Conservation (phyloP, 495 filamentous ascomycete species). For the Corynascus novoguineensis region DNA sequence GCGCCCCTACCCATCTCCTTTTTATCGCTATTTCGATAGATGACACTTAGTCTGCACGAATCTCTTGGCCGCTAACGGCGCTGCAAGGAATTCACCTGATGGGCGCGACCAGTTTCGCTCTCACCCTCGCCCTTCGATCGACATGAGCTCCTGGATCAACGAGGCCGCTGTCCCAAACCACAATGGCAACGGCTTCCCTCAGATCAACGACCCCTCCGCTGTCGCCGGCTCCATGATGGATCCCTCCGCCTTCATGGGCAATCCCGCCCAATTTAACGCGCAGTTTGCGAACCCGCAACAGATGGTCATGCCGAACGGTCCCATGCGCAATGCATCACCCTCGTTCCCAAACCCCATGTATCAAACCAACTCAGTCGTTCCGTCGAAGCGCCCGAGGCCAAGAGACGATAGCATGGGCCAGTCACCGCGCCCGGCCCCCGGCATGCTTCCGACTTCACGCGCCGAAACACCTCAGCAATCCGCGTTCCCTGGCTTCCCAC, state of each 20-base stretch:
- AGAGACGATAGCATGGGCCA: slow-evolving; percentile 75
- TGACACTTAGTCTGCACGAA: slow-evolving; percentile 27
- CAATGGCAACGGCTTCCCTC: slow-evolving; percentile 73
- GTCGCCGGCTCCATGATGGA: slow-evolving; percentile 51
- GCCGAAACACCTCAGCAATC: slow-evolving; percentile 85
- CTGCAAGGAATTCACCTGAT: slow-evolving; percentile 41
- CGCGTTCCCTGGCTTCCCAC: slow-evolving; percentile 55
- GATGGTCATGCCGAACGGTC: slow-evolving; percentile 76
- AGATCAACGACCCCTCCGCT: slow-evolving; percentile 49
- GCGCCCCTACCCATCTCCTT: slow-evolving; percentile 38
- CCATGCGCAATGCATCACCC: slow-evolving; percentile 72
- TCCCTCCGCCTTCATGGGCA: slow-evolving; percentile 49
- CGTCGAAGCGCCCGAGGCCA: slow-evolving; percentile 79
- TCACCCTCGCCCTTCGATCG: slow-evolving; percentile 28
- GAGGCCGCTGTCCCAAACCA: slow-evolving; percentile 68
- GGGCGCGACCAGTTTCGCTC: slow-evolving; percentile 35
- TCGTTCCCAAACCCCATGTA: slow-evolving; percentile 65
- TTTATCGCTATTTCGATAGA: slow-evolving; percentile 29
- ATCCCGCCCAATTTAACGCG: slow-evolving; percentile 48
- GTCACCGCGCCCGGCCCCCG: slow-evolving; percentile 73
- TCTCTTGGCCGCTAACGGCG: slow-evolving; percentile 45
- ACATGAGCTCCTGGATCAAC: slow-evolving; percentile 80
- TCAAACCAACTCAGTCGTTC: slow-evolving; percentile 74
- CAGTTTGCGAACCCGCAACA: slow-evolving; percentile 57
- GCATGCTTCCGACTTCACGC: slow-evolving; percentile 72